phyloP scores from a whole-genome alignment of 345 rosid species.

The Ricinus communis region DNA sequence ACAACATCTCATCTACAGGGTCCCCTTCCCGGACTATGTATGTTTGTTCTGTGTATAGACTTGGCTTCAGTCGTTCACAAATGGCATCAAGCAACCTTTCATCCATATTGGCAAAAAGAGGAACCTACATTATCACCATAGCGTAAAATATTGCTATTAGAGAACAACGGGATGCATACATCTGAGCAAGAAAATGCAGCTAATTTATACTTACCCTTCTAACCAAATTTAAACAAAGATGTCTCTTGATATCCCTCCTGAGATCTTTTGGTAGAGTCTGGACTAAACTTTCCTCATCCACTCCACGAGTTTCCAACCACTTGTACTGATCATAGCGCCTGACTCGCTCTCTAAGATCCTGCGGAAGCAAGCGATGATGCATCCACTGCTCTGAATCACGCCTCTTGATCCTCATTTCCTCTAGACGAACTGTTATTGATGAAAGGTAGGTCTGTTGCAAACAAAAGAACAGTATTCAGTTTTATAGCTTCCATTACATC shows the following conservation, averaged over 20 bases:
- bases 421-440: conserved; percentile 74
- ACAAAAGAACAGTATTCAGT: neutral
- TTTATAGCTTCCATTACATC: neutral
- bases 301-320: conserved; percentile 78
- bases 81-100: conserved; percentile 82
- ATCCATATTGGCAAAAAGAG: conserved; percentile 85
- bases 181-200: neutral
- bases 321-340: conserved; percentile 74
- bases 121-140: conserved; percentile 45
- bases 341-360: conserved; percentile 59
- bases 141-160: neutral
- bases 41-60: conserved; percentile 68
- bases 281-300: conserved; percentile 68
- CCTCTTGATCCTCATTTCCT: conserved; percentile 94
- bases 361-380: conserved; percentile 91
- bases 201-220: conserved; percentile 58
- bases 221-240: conserved; percentile 78
- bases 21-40: conserved; percentile 83
- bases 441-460: conserved; percentile 75
- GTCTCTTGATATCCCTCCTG: conserved; percentile 82
- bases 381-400: conserved; percentile 93
- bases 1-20: conserved; percentile 86
- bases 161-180: neutral
- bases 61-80: conserved; percentile 85
- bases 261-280: conserved; percentile 85